Base-by-base conservation (phyloP, 129 eudicot genomes). In the Chrysanthemum lavandulifolium region DNA sequence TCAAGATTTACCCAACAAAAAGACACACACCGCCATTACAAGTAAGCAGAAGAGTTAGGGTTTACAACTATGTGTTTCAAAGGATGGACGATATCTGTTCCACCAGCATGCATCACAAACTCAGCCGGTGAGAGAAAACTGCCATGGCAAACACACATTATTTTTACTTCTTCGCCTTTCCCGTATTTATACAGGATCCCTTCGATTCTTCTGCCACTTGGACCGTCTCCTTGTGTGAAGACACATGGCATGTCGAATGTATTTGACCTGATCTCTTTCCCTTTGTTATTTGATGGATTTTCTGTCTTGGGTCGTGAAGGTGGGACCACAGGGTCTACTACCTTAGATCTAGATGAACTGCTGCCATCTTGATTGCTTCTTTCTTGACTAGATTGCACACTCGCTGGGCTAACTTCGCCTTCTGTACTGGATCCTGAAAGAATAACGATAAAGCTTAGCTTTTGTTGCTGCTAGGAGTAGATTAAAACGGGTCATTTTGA, bases 131-230 rank as follows among this genome's bases (percentile, higher is more conserved):
- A 84, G 15, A 83, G 84, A 73, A 87, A 93, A 69, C 65, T 83
- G 6, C 98, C 98, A 36, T 93, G 98, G 70, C 98, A 93, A 13
- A 90, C 96, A 16, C 98, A 94, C 90, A 94, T 84, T 77, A 94
- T 94, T 71, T 90, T 86, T 58, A 94, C 89, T 74, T 90, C 97
- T 73, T 86, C 97, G 15, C 98, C 96, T 47, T 86, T 94, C 10
- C 90, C 87, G 45, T 88, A 94, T 73, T 79, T 90, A 80, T 94
- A 94, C 18, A 94, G 85, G 61, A 94, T 87, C 5, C 98, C 98
- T 29, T 94, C 96, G 0, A 94, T 83, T 80, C 95, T 81, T 29
- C 86, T 81, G 3, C 98, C 97, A 33, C 86, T 77, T 2, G 97
- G 97, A 1, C 98, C 92, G 59, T 87, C 96, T 63, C 96, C 96